Evolutionary conservation across 495 filamentous ascomycete species (phyloP), one percentile per base, ranked within the genome.

Genomic region (Penicillium atrosanguineum): DNA sequence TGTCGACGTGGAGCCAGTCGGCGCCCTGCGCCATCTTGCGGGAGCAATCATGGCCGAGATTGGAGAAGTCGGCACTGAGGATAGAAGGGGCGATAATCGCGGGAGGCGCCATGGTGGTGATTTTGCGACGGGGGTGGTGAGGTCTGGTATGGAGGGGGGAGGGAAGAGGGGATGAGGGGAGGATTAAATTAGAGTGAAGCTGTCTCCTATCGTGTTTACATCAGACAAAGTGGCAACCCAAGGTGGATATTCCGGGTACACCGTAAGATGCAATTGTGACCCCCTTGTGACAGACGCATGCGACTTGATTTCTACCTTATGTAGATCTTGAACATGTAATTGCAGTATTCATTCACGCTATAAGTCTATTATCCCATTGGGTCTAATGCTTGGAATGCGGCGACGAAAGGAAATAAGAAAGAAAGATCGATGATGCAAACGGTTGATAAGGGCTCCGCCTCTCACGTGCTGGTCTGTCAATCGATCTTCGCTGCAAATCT

Each of bases 81-180:
- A 98, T 97, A 15, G 94, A 98, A 16, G 94, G 94, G 9, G 93
- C 91, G 67, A 97, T 95, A 69, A 97, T 95, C 37, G 94, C 87
- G 61, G 87, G 81, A 0, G 92, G 95, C 39, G 88, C 76, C 94
- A 96, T 96, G 40, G 50, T 74, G 57, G 26, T 23, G 46, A 12
- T 36, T 15, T 42, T 25, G 36, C 39, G 7, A 25, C 36, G 6
- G 44, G 11, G 21, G 9, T 1, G 43, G 18, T 46, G 57, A 50
- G 38, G 38, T 43, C 26, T 34, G 42, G 25, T 41, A 52, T 6
- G 23, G 20, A 26, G 9, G 48, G 51, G 29, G 45, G 38, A 34
- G 48, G 48, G 48, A 47, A 38, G 44, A 38, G 34, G 50, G 37
- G 40, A 31, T 28, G 41, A 44, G 36, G 42, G n/a, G 26, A 19